A percentile compares a stretch with the other conserved stretches of the same genome.
Evolutionary conservation across 768 basidiomycete genomes (phyloP).

Genomic region (Inosperma sp.): DNA sequence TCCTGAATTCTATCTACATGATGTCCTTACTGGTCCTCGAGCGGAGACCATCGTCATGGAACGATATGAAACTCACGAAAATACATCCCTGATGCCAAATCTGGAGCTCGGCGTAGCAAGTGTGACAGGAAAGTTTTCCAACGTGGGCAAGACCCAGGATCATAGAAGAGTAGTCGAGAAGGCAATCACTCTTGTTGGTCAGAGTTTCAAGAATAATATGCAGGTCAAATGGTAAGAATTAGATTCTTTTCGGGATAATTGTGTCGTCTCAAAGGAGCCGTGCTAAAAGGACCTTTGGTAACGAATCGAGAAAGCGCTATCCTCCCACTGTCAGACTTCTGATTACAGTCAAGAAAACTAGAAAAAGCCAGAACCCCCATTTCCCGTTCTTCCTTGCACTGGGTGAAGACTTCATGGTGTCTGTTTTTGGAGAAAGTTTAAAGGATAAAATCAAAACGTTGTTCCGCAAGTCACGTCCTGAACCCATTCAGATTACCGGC

Average conservation of each 20-base stretch:
- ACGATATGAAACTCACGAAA: too few relatives aligned
- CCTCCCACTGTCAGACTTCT: not conserved
- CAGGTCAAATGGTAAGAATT: not conserved
- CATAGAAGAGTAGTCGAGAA: not conserved
- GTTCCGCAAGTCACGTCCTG: not conserved
- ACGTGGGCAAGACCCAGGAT: not conserved
- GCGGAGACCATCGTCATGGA: too few relatives aligned
- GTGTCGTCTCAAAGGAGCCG: not conserved
- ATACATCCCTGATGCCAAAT: too few relatives aligned
- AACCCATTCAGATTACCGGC: not conserved
- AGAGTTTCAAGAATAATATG: not conserved
- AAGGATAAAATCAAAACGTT: not conserved
- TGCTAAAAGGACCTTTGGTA: not conserved
- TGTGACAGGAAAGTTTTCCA: not conserved
- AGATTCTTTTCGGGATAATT: not conserved
- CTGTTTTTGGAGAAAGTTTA: not conserved
- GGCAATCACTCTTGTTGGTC: not conserved
- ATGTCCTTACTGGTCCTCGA: too few relatives aligned
- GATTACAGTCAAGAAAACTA: not conserved
- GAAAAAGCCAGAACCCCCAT: not conserved
- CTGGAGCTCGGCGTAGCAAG: too few relatives aligned
- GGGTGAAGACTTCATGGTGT: not conserved
- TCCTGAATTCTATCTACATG: too few relatives aligned
- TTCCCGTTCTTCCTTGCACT: not conserved
- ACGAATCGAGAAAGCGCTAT: not conserved